Conservation (phyloP, 2,329 filamentous ascomycete genomes). For the Trichothecium sympodiale region DNA sequence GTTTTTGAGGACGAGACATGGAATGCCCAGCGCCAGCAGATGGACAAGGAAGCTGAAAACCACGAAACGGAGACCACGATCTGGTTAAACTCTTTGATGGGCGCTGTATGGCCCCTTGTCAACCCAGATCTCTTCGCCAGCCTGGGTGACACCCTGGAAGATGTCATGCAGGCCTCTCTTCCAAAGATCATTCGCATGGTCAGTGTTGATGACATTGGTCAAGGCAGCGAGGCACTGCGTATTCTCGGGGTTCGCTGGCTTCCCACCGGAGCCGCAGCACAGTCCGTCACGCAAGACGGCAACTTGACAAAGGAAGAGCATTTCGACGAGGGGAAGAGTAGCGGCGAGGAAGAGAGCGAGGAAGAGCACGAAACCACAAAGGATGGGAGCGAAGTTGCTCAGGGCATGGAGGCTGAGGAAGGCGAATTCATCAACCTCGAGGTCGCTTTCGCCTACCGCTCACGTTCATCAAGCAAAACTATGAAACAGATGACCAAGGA, state of each 20-base stretch:
- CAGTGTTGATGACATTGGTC: conserved; percentile 63
- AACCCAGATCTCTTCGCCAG: conserved; percentile 65
- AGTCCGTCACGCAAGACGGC: conserved; percentile 48
- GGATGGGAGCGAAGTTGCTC: conserved; percentile 25
- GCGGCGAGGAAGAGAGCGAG: conserved; percentile 17
- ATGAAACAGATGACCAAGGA: conserved; percentile 59
- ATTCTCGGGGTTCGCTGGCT: conserved; percentile 64
- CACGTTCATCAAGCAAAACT: conserved; percentile 47
- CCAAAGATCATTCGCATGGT: conserved; percentile 63
- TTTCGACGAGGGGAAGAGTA: conserved; percentile 24
- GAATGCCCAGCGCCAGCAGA: conserved; percentile 48
- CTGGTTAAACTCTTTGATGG: conserved; percentile 61
- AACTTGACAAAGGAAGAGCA: conserved; percentile 31
- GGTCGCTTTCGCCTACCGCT: conserved; percentile 62
- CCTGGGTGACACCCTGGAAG: conserved; percentile 60
- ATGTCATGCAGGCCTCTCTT: conserved; percentile 69
- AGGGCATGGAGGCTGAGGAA: conserved; percentile 65
- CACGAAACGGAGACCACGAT: conserved; percentile 51
- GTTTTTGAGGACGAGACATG: conserved; percentile 61
- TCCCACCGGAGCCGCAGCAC: conserved; percentile 56
- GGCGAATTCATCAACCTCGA: conserved; percentile 72
- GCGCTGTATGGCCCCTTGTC: conserved; percentile 61
- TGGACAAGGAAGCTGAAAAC: conserved; percentile 27
- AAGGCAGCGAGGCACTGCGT: conserved; percentile 60
- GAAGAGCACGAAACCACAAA: conserved; percentile 16